phyloP scores from a whole-genome alignment of 352 stramenopile genomes.

The Pilasporangium apinafurcum region DNA sequence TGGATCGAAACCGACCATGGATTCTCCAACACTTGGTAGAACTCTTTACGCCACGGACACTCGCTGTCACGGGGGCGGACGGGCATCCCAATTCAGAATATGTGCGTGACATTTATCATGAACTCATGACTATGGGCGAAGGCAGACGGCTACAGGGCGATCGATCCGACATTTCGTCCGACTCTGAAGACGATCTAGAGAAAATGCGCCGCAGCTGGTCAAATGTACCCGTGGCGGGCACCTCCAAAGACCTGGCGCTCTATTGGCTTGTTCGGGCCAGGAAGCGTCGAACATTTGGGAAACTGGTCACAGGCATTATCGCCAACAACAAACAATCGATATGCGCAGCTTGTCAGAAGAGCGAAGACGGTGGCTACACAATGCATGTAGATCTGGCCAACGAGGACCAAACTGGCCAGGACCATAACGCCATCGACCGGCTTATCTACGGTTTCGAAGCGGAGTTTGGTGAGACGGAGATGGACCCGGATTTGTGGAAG shows the following conservation, averaged over 20 bases:
- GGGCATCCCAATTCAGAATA: conserved; percentile 90
- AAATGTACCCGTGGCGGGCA: conserved; percentile 74
- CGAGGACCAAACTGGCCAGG: conserved; percentile 53
- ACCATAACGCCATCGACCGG: conserved; percentile 69
- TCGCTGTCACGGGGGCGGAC: conserved; percentile 60
- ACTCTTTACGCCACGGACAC: conserved; percentile 91
- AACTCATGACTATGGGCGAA: conserved; percentile 92
- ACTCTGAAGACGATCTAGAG: conserved; percentile 90
- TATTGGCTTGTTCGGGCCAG: conserved; percentile 91
- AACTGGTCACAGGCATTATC: conserved; percentile 82
- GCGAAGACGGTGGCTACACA: conserved; percentile 49
- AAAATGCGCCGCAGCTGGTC: conserved; percentile 84
- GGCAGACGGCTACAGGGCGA: conserved; percentile 83
- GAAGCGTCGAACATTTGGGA: conserved; percentile 89
- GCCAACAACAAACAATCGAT: conserved; percentile 74
- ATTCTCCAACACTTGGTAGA: conserved; percentile 95
- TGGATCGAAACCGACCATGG: conserved; percentile 96
- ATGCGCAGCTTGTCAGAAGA: conserved; percentile 82
- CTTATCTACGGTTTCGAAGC: conserved; percentile 70
- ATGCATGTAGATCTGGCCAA: conserved; percentile 83
- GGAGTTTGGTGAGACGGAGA: conserved; percentile 83
- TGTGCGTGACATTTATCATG: conserved; percentile 94
- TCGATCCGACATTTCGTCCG: conserved; percentile 90
- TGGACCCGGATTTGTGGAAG: conserved; percentile 92
- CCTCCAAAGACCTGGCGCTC: conserved; percentile 84